A percentile compares a stretch with the other conserved stretches of the same genome.
phyloP scores from a whole-genome alignment of 129 eudicot genomes.

The Centaurea solstitialis region DNA sequence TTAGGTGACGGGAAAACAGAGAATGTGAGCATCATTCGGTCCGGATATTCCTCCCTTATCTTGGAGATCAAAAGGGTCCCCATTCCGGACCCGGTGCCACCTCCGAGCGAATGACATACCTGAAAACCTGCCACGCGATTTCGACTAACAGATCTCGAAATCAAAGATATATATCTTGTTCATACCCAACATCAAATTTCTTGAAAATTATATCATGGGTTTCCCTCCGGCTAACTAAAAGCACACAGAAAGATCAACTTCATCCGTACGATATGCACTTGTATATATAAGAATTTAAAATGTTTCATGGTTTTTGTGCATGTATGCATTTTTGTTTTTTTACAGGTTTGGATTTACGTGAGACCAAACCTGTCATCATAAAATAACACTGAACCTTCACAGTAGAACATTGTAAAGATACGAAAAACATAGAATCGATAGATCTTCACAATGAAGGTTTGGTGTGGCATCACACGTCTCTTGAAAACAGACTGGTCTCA shows the following conservation, averaged over 20 bases:
- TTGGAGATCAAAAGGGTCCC: slow-evolving; percentile 90
- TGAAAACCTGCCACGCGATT: slow-evolving; percentile 65
- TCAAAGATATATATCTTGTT: not conserved
- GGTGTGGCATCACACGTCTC: no score
- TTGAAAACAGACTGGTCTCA: no score
- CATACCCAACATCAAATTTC: not conserved
- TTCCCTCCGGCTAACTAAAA: not conserved
- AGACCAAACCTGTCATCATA: no score
- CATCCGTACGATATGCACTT: no score
- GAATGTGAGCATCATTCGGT: slow-evolving; percentile 92
- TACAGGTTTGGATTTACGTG: no score
- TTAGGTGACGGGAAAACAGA: slow-evolving; percentile 94
- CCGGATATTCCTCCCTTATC: slow-evolving; percentile 93
- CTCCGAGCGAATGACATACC: slow-evolving; percentile 94
- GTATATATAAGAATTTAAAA: no score
- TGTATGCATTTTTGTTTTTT: no score
- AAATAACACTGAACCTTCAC: no score
- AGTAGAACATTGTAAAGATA: no score
- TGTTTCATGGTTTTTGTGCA: no score
- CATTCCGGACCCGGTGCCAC: slow-evolving; percentile 98
- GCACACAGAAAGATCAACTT: not conserved
- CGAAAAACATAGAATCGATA: no score
- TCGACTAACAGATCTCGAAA: slow-evolving; percentile 1
- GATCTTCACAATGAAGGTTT: no score
- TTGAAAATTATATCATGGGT: not conserved